Percentiles rank a stretch among this genome's conserved stretches.
phyloP scores from a whole-genome alignment of 352 stramenopile genomes.

The Phytophthora pistaciae region DNA sequence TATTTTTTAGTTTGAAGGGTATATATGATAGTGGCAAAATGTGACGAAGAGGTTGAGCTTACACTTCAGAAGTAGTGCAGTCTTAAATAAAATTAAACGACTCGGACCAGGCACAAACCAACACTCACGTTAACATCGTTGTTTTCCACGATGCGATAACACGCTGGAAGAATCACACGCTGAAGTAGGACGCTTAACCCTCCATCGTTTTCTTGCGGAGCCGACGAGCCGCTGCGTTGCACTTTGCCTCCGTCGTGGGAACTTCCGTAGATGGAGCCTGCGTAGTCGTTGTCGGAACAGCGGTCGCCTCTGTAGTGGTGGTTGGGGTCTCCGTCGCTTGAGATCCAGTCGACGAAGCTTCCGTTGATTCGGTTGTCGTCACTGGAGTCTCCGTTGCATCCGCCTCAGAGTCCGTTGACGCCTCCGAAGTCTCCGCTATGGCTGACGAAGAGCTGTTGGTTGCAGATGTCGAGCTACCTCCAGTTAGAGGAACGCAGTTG shows the following conservation, averaged over 20 bases:
- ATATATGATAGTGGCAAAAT: too few species aligned
- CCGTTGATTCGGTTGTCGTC: not conserved
- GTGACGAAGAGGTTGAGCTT: too few species aligned
- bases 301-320: constrained; percentile 8
- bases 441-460: not conserved
- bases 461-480: not conserved
- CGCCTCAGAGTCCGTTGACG: not conserved
- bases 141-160: too few species aligned
- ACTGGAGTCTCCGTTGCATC: not conserved
- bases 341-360: constrained; percentile 7
- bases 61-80: too few species aligned
- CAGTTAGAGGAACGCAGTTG: constrained; percentile 25
- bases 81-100: too few species aligned
- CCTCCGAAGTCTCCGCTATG: not conserved
- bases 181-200: not conserved
- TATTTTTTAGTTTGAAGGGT: too few species aligned
- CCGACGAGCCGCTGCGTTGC: not conserved
- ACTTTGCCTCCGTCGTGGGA: not conserved
- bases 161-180: too few species aligned
- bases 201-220: constrained; percentile 4
- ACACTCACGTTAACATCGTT: not conserved
- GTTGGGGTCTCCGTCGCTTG: constrained; percentile 12
- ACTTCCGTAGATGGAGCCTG: not conserved
- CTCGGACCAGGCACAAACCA: not conserved
- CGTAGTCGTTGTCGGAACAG: not conserved